These are phyloP conservation scores for Nematocida sp. DNA, from an alignment of 371 early-diverging fungal genomes.

Conservation along the genomic window DNA sequence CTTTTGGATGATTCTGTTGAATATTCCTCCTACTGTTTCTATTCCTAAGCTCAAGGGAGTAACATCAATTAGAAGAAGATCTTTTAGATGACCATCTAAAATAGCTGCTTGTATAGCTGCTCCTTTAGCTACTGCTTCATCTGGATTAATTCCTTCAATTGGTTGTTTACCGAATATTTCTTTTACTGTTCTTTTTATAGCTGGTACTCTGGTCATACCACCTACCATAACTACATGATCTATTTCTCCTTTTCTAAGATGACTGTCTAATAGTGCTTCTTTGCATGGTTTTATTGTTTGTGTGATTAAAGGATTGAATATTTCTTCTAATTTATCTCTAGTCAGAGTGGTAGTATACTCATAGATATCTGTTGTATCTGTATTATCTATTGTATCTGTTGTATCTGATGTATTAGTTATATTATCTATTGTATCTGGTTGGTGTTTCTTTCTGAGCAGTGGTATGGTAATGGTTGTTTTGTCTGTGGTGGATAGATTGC, in stretches of 20 bases:
- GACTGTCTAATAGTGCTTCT: slow-evolving; percentile 88
- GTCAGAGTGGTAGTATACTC: slow-evolving; percentile 82
- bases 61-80: slow-evolving; percentile 88
- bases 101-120: slow-evolving; percentile 97
- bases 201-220: slow-evolving; percentile 95
- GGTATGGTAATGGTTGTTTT: slow-evolving; percentile 84
- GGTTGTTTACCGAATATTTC: slow-evolving; percentile 79
- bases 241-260: slow-evolving; percentile 72
- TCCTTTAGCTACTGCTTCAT: slow-evolving; percentile 96
- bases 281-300: slow-evolving; percentile 85
- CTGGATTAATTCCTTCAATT: slow-evolving; percentile 86
- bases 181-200: slow-evolving; percentile 83
- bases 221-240: slow-evolving; percentile 94
- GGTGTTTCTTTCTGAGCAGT: no score
- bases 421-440: no score
- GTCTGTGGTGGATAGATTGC: slow-evolving; percentile 68
- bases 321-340: slow-evolving; percentile 77
- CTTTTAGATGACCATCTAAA: slow-evolving; percentile 81
- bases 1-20: slow-evolving; percentile 86
- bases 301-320: slow-evolving; percentile 73
- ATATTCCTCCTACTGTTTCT: slow-evolving; percentile 74
- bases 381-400: slow-evolving; percentile 85
- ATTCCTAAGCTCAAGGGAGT: slow-evolving; percentile 89
- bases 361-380: slow-evolving; percentile 83
- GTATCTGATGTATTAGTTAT: no score